Evolutionary conservation across 225 moss, liverwort and hornwort genomes (phyloP).

Genomic region (Lunularia cruciata): DNA sequence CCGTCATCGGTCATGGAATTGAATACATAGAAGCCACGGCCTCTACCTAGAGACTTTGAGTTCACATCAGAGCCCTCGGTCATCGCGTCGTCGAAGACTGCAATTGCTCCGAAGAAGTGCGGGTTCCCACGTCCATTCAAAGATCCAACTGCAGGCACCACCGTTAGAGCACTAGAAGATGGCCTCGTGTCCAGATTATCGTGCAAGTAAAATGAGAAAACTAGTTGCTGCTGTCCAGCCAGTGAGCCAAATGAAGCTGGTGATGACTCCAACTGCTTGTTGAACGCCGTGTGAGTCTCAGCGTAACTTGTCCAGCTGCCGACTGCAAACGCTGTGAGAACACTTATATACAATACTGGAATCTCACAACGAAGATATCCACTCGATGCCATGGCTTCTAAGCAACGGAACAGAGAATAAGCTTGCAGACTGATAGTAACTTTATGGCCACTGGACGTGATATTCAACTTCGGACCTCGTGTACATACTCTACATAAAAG

Average conservation of each 20-base stretch:
- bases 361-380: too few relatives aligned
- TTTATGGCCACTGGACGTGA: too few relatives aligned
- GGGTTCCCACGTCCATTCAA: conserved; percentile 24
- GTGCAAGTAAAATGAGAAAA: conserved; percentile 41
- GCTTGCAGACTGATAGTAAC: too few relatives aligned
- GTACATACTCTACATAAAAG: too few relatives aligned
- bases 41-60: conserved; percentile 33
- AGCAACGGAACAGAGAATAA: too few relatives aligned
- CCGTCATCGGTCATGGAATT: conserved; percentile 23
- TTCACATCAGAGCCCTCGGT: conserved; percentile 25
- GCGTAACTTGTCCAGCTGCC: not conserved
- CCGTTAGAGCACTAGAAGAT: conserved; percentile 31
- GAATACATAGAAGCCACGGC: conserved; percentile 48
- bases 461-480: too few relatives aligned
- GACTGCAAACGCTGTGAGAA: not conserved
- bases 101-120: conserved; percentile 37
- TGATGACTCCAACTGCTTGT: not conserved
- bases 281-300: conserved; percentile 2
- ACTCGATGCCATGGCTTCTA: not conserved
- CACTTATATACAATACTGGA: too few relatives aligned
- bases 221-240: conserved; percentile 19
- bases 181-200: conserved; percentile 40
- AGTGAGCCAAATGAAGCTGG: conserved; percentile 9
- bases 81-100: conserved; percentile 41
- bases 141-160: conserved; percentile 12